Percentiles rank a stretch among this genome's conserved stretches.
These are phyloP conservation scores for Russula compacta DNA, from an alignment of 768 basidiomycete genomes.

Conservation along the genomic window DNA sequence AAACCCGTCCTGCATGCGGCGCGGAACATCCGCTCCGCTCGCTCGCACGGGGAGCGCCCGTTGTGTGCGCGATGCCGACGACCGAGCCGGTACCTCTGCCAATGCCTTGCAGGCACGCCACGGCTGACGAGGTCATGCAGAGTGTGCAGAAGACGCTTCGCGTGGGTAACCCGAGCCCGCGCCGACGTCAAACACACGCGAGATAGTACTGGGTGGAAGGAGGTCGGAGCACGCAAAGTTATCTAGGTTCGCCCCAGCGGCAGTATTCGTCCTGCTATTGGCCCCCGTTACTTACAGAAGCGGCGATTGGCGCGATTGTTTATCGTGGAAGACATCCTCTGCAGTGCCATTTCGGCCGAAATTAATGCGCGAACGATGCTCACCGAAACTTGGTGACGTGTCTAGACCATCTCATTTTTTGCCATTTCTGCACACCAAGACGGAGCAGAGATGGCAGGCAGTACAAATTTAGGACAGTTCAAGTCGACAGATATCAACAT, in stretches of 20 bases:
- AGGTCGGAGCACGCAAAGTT: background rate
- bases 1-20: slow-evolving; percentile 43
- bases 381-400: slow-evolving; percentile 3
- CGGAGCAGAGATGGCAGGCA: background rate
- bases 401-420: background rate
- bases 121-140: slow-evolving; percentile 44
- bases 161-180: slow-evolving; percentile 75
- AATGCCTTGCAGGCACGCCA: background rate
- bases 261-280: background rate
- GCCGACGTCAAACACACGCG: slow-evolving; percentile 81
- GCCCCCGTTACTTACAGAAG: background rate
- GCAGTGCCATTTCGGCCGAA: background rate
- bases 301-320: background rate
- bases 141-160: slow-evolving; percentile 54
- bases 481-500: background rate
- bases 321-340: too few relatives aligned
- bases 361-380: background rate
- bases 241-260: background rate
- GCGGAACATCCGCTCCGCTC: slow-evolving; percentile 45
- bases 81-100: slow-evolving; percentile 29
- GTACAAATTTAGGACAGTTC: background rate
- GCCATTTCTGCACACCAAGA: background rate
- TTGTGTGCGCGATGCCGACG: slow-evolving; percentile 86
- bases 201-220: too few relatives aligned
- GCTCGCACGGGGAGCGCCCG: slow-evolving; percentile 65